phyloP scores from a whole-genome alignment of 495 filamentous ascomycete species.

The Paragyromitra xinjiangensis region DNA sequence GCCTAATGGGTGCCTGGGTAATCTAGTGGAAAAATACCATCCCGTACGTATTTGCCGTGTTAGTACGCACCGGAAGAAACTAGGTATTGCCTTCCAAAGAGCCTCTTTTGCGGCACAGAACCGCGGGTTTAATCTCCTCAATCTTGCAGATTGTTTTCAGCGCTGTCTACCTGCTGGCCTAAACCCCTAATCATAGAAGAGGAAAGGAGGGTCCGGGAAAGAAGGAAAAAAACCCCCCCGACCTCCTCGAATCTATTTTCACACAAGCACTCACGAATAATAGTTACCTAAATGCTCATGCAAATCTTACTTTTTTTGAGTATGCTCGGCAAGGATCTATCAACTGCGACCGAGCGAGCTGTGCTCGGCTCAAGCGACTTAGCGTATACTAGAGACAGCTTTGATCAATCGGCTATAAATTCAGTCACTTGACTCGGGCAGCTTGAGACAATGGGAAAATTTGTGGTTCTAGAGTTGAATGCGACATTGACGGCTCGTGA shows the following conservation, averaged over 20 bases:
- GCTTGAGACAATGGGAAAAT: constrained; percentile 6
- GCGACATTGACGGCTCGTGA: constrained; percentile 21
- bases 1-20: neutral
- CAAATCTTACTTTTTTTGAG: neutral
- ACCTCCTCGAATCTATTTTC: neutral
- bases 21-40: neutral
- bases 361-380: neutral
- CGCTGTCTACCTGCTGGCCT: no score
- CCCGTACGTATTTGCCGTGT: neutral
- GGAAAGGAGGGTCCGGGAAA: no score
- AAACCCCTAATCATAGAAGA: neutral
- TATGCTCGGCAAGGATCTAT: neutral
- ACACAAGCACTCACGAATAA: neutral
- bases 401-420: neutral
- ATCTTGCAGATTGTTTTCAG: neutral
- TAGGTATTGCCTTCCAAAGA: neutral
- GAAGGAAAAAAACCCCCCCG: no score
- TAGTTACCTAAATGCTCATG: neutral
- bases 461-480: neutral
- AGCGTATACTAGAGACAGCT: neutral
- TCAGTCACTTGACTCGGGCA: neutral
- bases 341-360: neutral
- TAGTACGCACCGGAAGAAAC: neutral
- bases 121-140: neutral
- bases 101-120: neutral